Percentiles rank a stretch among this genome's conserved stretches.
phyloP scores from a whole-genome alignment of 176 grass and related monocot species.

The Oryza meridionalis region DNA sequence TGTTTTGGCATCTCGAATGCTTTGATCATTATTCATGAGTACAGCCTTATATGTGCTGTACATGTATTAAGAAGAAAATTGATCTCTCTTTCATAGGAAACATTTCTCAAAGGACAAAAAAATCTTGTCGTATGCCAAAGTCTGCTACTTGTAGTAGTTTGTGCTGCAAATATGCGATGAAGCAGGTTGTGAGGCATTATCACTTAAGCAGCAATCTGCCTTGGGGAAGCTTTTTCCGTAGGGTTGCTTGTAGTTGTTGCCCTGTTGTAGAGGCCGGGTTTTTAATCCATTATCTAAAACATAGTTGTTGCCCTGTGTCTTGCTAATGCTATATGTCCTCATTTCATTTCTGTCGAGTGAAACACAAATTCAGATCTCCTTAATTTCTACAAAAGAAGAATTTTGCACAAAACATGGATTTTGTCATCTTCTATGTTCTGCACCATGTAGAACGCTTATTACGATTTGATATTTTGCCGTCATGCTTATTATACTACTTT shows the following conservation, averaged over 20 bases:
- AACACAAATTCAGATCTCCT: neutral
- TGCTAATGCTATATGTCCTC: neutral
- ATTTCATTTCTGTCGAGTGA: neutral
- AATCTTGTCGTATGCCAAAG: neutral
- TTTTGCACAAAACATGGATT: neutral
- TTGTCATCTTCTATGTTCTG: neutral
- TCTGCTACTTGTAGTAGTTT: neutral
- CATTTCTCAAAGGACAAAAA: neutral
- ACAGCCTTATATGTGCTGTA: neutral
- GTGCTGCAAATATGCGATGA: neutral
- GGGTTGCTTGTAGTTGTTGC: too few relatives aligned
- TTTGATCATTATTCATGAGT: conserved; percentile 11
- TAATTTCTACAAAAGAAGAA: neutral
- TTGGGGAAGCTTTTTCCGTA: neutral
- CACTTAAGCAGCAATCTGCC: neutral
- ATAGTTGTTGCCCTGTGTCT: neutral
- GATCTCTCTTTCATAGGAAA: neutral
- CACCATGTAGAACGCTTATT: neutral
- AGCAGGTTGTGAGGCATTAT: neutral
- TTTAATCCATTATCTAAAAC: too few relatives aligned
- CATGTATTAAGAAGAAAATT: neutral
- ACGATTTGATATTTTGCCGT: neutral
- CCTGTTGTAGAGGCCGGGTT: too few relatives aligned
- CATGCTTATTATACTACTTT: too few relatives aligned
- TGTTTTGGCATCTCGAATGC: neutral